A percentile compares a stretch with the other conserved stretches of the same genome.
Conservation (phyloP, 768 basidiomycete species). For the Auriscalpium vulgare region DNA sequence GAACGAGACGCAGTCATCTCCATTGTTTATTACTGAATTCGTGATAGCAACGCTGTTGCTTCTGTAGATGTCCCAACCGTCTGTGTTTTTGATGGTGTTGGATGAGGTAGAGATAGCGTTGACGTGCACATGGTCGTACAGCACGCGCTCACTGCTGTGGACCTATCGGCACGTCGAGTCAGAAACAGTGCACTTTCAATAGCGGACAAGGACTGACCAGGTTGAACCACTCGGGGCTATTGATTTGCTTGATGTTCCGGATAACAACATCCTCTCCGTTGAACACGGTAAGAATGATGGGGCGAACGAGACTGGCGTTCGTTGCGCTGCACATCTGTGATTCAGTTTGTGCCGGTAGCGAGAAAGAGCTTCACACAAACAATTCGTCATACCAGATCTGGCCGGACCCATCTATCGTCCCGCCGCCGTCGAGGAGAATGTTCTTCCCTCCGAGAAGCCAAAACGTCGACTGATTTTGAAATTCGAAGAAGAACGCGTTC, state of each 20-base stretch:
- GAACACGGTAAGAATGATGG: slow-evolving; percentile 48
- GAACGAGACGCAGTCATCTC: slow-evolving; percentile 54
- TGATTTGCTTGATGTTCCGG: slow-evolving; percentile 39
- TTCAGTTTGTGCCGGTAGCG: background rate
- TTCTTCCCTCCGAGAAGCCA: slow-evolving; percentile 49
- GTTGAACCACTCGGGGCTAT: slow-evolving; percentile 47
- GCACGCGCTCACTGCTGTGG: slow-evolving; percentile 39
- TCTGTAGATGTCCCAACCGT: slow-evolving; percentile 60
- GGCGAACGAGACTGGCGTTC: slow-evolving; percentile 41
- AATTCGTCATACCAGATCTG: slow-evolving; percentile 56
- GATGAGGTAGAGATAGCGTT: slow-evolving; percentile 37
- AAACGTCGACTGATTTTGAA: slow-evolving; percentile 46
- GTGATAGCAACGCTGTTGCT: slow-evolving; percentile 40
- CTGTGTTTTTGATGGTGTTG: slow-evolving; percentile 40
- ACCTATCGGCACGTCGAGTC: slow-evolving; percentile 25
- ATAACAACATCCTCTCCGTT: slow-evolving; percentile 42
- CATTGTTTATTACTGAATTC: slow-evolving; percentile 45
- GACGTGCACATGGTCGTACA: slow-evolving; percentile 40
- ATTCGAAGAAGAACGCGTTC: slow-evolving; percentile 46
- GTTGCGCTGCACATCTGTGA: slow-evolving; percentile 24
- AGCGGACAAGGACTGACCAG: slow-evolving; percentile 24
- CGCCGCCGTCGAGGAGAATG: slow-evolving; percentile 46
- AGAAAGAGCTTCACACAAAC: slow-evolving; percentile 18
- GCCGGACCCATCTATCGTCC: slow-evolving; percentile 57
- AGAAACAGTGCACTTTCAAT: background rate